Percentiles rank a stretch among this genome's conserved stretches.
phyloP scores from a whole-genome alignment of 345 rosid genomes.

The Triadica sebifera region DNA sequence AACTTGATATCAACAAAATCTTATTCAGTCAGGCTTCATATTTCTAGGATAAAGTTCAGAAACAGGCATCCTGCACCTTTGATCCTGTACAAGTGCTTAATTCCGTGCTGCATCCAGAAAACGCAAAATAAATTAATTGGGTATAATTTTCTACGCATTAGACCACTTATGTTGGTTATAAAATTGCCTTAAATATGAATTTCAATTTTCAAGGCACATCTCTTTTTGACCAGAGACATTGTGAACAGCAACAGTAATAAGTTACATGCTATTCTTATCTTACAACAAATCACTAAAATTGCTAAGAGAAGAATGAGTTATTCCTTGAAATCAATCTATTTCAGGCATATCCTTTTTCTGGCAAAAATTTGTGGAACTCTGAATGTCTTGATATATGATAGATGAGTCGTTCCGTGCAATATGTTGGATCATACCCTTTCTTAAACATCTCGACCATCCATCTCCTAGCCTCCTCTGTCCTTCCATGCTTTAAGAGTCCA shows the following conservation, averaged over 20 bases:
- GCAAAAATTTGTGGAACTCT: constrained; percentile 7
- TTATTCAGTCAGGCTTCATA: background rate
- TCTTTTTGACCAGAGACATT: background rate
- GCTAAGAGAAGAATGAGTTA: background rate
- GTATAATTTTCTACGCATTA: background rate
- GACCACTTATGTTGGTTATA: background rate
- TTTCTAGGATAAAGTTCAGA: background rate
- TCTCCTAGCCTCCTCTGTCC: constrained; percentile 36
- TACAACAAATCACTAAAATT: constrained; percentile 2
- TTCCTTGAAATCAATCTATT: constrained; percentile 7
- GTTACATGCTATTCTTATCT: background rate
- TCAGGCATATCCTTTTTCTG: background rate
- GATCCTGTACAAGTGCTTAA: background rate
- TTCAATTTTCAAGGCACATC: background rate
- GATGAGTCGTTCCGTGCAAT: constrained; percentile 6
- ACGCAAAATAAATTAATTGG: background rate
- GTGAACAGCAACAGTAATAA: constrained; percentile 1
- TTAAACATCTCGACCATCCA: constrained; percentile 37
- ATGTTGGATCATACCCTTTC: constrained; percentile 27
- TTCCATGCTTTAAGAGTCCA: constrained; percentile 38
- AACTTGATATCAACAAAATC: background rate
- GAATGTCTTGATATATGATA: background rate
- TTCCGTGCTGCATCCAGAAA: background rate
- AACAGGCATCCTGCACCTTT: background rate
- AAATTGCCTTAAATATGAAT: background rate